These are phyloP conservation scores for Meira miltonrushii DNA, from an alignment of 1,284 basidiomycete genomes.

Conservation along the genomic window DNA sequence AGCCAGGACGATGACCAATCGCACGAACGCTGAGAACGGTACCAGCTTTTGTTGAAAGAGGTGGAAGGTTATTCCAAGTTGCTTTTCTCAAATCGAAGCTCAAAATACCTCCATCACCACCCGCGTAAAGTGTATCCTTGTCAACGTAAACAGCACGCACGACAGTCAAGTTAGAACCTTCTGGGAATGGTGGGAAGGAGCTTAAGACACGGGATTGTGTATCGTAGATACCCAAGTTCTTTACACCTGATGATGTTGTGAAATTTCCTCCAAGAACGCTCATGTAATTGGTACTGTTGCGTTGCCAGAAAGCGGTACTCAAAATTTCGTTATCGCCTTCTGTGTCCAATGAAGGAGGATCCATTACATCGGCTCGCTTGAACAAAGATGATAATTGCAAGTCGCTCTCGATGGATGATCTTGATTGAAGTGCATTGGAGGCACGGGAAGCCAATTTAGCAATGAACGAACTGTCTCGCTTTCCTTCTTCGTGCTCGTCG, in stretches of 20 bases:
- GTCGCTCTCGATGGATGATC: neutral
- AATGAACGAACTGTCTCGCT: neutral
- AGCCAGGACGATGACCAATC: slow-evolving; percentile 65
- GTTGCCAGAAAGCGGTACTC: slow-evolving; percentile 83
- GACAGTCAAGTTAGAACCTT: slow-evolving; percentile 56
- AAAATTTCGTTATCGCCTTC: slow-evolving; percentile 73
- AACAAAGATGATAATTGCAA: slow-evolving; percentile 15
- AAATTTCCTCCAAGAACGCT: slow-evolving; percentile 88
- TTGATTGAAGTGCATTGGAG: slow-evolving; percentile 10
- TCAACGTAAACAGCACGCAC: slow-evolving; percentile 55
- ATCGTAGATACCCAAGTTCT: slow-evolving; percentile 72
- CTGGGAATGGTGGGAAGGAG: slow-evolving; percentile 56
- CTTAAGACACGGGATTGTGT: slow-evolving; percentile 56
- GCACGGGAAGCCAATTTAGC: slow-evolving; percentile 10
- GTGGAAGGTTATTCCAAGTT: slow-evolving; percentile 33
- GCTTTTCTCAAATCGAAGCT: slow-evolving; percentile 33
- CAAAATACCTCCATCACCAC: slow-evolving; percentile 43
- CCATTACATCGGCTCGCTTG: slow-evolving; percentile 29
- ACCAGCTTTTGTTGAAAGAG: slow-evolving; percentile 19
- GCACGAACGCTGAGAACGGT: slow-evolving; percentile 67
- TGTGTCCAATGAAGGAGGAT: slow-evolving; percentile 55
- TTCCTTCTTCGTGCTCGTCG: neutral
- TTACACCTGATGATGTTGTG: slow-evolving; percentile 59
- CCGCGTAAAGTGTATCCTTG: slow-evolving; percentile 36
- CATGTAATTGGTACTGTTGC: slow-evolving; percentile 57